Base-by-base conservation (phyloP, 31 red algal species). In the Bonnemaisonia californica region DNA sequence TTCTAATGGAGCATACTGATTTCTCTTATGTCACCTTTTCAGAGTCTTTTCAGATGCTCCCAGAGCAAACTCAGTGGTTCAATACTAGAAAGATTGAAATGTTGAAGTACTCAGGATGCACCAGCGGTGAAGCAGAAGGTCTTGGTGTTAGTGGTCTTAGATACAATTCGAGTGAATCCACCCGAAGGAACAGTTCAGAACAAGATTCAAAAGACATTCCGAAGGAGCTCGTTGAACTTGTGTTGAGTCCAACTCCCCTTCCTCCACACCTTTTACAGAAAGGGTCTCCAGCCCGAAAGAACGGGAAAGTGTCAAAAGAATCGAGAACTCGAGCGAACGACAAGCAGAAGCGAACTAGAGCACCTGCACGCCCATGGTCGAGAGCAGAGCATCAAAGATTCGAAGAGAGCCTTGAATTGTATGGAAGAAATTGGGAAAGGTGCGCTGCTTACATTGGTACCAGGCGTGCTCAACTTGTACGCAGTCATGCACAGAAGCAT, bases 401-500 rank as follows among this genome's bases (percentile, higher is more conserved):
- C 71, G 65, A 94, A 59, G 74, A 92, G 60, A 86, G 82, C 29
- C 78, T 98, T 0, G 76, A 94, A 56, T 61, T 90, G 31, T 98
- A 79, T 63, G 95, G 95, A 27, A 58, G 95, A 56, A 86, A 98
- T 69, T 98, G 95, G 95, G 71, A 84, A 57, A 27, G 62, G 32
- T 85, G 86, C 32, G 95, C 95, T 30, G 47, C 55, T 23, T 88
- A 98, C 64, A 88, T 98, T 54, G 95, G 91, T 0, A 98, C 95
- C 7, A 71, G 95, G 41, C 58, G 65, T 24, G 82, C 91, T 3
- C 86, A 72, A 54, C 62, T 89, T 32, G 93, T 98, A 3, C 88
- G 95, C 24, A 92, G 88, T 80, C 95, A 98, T 71, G 91, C 95
- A 4, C 95, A 98, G 42, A 98, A 98, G 33, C 81, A 94, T 71